These are phyloP conservation scores for Fusarium palustre DNA, from an alignment of 2,329 filamentous ascomycete species.

Conservation along the genomic window DNA sequence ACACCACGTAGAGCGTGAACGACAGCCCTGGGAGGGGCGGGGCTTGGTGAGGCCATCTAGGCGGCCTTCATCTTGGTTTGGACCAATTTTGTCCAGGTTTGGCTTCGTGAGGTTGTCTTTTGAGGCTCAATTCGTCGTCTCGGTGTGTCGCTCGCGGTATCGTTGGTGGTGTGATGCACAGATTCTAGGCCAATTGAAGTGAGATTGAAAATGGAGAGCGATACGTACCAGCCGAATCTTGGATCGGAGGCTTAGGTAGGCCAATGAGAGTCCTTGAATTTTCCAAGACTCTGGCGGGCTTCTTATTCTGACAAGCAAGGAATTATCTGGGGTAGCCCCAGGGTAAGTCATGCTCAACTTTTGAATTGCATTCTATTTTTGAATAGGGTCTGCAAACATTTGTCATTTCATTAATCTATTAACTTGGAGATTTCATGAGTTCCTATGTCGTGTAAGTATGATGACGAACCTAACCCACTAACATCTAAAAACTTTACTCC, in stretches of 20 bases:
- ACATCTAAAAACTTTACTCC: neutral
- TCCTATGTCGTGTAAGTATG: too few species aligned
- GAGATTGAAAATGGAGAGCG: constrained; percentile 7
- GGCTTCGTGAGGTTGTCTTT: constrained; percentile 7
- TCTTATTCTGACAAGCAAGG: neutral
- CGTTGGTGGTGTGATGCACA: constrained; percentile 42
- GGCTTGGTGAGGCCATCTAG: constrained; percentile 60
- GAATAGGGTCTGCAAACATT: neutral
- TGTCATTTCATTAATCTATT: neutral
- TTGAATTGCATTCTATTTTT: neutral
- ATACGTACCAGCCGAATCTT: constrained; percentile 10
- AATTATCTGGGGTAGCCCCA: constrained; percentile 5
- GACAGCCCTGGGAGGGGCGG: constrained; percentile 66
- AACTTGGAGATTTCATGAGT: neutral
- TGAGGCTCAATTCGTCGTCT: constrained; percentile 40
- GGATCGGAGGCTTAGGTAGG: neutral
- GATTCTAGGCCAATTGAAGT: constrained; percentile 21
- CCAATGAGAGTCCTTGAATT: constrained; percentile 23
- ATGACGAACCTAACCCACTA: neutral
- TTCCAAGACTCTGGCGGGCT: neutral
- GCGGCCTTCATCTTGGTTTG: constrained; percentile 45
- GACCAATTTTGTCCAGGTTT: constrained; percentile 12
- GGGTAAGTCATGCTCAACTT: neutral
- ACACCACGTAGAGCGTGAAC: constrained; percentile 67
- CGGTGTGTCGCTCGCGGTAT: constrained; percentile 38